phyloP scores from a whole-genome alignment of 2,329 filamentous ascomycete genomes.

The Harringtonia aguacate region DNA sequence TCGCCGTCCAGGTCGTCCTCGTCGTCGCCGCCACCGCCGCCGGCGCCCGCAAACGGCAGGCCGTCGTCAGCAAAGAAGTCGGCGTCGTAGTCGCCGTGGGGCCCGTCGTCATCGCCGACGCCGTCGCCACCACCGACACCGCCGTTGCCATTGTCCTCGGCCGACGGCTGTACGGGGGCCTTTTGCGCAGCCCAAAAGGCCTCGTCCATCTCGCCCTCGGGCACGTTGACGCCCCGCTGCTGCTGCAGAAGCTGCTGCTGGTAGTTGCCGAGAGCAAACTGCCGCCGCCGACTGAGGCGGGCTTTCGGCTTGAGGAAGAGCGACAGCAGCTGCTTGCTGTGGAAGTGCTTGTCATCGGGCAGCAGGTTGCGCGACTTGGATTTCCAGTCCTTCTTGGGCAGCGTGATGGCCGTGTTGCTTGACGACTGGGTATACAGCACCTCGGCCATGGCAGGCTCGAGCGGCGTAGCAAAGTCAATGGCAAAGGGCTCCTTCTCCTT shows the following conservation, averaged over 20 bases:
- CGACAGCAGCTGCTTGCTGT: slow-evolving; percentile 77
- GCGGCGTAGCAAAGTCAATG: slow-evolving; percentile 75
- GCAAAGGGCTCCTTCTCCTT: slow-evolving; percentile 97
- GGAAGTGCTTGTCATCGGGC: slow-evolving; percentile 97
- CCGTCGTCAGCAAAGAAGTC: slow-evolving; percentile 94
- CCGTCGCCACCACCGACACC: slow-evolving; percentile 33
- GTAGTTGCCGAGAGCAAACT: slow-evolving; percentile 34
- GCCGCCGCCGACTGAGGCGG: slow-evolving; percentile 58
- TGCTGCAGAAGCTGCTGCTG: too few relatives aligned
- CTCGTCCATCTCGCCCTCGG: slow-evolving; percentile 78
- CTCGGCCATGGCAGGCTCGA: slow-evolving; percentile 61
- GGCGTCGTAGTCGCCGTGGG: slow-evolving; percentile 80
- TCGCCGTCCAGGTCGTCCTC: slow-evolving; percentile 51
- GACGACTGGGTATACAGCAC: slow-evolving; percentile 71
- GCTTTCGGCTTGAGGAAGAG: slow-evolving; percentile 94
- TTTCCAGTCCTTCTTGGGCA: slow-evolving; percentile 93
- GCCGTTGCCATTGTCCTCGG: slow-evolving; percentile 16
- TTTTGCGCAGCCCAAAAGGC: slow-evolving; percentile 84
- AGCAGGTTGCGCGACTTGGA: slow-evolving; percentile 87
- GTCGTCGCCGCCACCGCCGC: slow-evolving; percentile 62
- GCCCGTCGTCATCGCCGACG: slow-evolving; percentile 40
- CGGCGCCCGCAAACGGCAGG: slow-evolving; percentile 55
- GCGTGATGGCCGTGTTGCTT: slow-evolving; percentile 68
- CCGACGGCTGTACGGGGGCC: slow-evolving; percentile 26
- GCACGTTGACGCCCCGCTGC: slow-evolving; percentile 33